Percentiles rank a stretch among this genome's conserved stretches.
phyloP scores from a whole-genome alignment of 208 protist genomes.

The Angomonas ambiguus region DNA sequence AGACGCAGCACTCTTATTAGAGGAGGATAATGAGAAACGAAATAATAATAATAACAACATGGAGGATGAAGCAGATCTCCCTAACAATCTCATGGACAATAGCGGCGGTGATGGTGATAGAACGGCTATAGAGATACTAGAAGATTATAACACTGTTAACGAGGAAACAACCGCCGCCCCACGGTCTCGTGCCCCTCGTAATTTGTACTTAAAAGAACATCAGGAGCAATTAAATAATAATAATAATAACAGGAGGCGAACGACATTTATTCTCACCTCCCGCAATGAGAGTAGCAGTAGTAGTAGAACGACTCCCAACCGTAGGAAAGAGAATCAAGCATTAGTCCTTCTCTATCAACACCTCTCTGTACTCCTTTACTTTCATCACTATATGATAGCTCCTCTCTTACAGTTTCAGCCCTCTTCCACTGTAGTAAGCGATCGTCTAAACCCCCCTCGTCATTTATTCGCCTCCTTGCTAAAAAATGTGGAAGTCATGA shows the following conservation, averaged over 20 bases:
- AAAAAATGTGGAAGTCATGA: background rate
- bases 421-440: background rate
- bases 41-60: background rate
- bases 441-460: background rate
- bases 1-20: background rate
- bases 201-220: background rate
- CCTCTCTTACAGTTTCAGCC: background rate
- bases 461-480: background rate
- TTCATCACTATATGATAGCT: background rate
- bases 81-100: background rate
- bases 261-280: background rate
- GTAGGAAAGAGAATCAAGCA: background rate
- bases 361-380: background rate
- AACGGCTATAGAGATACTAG: background rate
- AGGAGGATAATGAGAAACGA: background rate
- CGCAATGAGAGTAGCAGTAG: too few relatives aligned
- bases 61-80: background rate
- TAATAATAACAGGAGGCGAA: background rate
- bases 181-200: background rate
- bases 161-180: background rate
- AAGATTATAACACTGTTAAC: background rate
- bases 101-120: background rate
- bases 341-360: background rate
- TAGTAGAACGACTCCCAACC: too few relatives aligned
- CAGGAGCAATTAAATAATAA: background rate